Percentiles rank a stretch among this genome's conserved stretches.
These are phyloP conservation scores for Entelexis sorbosivorans DNA, from an alignment of 1,139 yeast genomes.

Conservation along the genomic window DNA sequence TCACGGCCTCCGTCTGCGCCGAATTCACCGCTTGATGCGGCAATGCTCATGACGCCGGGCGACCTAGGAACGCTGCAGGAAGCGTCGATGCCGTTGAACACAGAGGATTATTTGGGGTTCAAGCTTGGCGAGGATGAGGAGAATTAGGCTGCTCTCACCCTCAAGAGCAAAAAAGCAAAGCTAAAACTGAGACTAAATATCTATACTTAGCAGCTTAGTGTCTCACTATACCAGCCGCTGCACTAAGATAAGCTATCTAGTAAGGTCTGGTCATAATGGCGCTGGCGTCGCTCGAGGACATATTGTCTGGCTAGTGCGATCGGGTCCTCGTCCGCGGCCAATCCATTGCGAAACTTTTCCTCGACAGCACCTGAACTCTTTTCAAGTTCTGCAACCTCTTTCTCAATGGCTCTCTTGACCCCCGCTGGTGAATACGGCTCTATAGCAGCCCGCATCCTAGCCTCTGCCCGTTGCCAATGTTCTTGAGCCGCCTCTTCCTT, in stretches of 20 bases:
- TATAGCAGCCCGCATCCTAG: background rate
- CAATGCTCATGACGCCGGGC: constrained; percentile 63
- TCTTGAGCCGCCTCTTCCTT: background rate
- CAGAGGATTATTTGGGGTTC: constrained; percentile 75
- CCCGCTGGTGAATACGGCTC: constrained; percentile 2
- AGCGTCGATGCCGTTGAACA: constrained; percentile 57
- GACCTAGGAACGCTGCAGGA: constrained; percentile 95
- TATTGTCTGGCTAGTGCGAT: constrained; percentile 3
- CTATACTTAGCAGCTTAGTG: background rate
- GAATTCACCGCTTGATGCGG: constrained; percentile 74
- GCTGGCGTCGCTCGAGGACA: background rate
- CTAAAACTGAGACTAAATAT: too few species aligned
- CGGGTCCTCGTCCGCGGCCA: background rate
- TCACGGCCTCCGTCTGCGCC: constrained; percentile 92
- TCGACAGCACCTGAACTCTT: background rate
- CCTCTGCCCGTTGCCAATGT: background rate
- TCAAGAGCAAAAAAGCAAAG: too few species aligned
- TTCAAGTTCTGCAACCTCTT: background rate
- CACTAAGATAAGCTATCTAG: background rate
- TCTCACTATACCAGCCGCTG: too few species aligned
- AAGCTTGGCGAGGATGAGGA: constrained; percentile 45
- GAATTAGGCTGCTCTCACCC: too few species aligned
- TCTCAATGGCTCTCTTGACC: background rate
- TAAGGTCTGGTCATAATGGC: background rate
- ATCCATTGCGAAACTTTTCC: background rate